Base-by-base conservation (phyloP, 1,139 yeast species). In the Keqinozyma sinolaborantium region DNA sequence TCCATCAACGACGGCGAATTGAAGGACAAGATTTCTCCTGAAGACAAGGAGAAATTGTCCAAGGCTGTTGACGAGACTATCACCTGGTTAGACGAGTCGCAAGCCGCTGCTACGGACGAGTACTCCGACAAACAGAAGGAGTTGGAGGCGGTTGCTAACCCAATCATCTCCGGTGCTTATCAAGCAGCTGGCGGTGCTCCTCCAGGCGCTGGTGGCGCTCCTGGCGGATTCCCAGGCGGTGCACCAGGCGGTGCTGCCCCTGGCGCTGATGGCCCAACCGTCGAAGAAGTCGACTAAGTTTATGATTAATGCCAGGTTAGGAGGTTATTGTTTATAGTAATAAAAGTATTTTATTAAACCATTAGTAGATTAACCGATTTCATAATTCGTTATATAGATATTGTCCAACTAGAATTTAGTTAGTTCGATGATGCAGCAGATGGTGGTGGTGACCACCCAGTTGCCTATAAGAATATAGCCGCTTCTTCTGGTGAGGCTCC, bases 281-380 rank as follows among this genome's bases (percentile, higher is more conserved):
- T 79, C 34, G 86, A 79, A 60, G 86, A 79, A 61, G 85, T 79
- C 49, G 86, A 79, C 56, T 79, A 64, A 57, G n/a, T n/a, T n/a
- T n/a, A n/a, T n/a, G n/a, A n/a, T n/a, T n/a, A n/a, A n/a, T n/a
- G n/a, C n/a, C n/a, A 10, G 10, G 9, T 9, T 19, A 9, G 9
- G 9, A 10, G 10, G 9, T 9, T 10, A 9, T 19, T 19, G 9
- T 19, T 10, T 9, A 10, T 19, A 9, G 9, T 19, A 9, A 9
- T 19, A 19, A 10, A 9, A 9, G 10, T 19, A 9, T 10, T 9
- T 9, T 19, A 9, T 10, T 9, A 19, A 9, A 9, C 23, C 10
- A 19, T 10, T 19, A 9, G 23, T 9, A 19, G 9, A 19, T n/a
- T n/a, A n/a, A n/a, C n/a, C n/a, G n/a, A 10, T 19, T 19, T 19